Base-by-base conservation (phyloP, 2,329 filamentous ascomycete genomes). In the Nothomitra cinnamomea region DNA sequence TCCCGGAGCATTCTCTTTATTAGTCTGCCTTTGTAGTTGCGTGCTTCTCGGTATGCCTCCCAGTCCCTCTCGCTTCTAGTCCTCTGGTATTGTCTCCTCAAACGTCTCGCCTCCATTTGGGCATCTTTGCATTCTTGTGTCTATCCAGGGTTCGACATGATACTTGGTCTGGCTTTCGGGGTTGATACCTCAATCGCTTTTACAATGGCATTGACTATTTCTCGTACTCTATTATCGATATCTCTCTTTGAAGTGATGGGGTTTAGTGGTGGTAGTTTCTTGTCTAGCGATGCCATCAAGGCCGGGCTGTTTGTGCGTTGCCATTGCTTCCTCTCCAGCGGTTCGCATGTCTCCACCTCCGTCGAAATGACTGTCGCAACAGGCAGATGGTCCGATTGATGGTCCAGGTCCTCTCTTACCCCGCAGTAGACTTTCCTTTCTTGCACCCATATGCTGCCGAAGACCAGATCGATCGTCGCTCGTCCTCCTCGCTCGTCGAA, bases 1-100 rank as follows among this genome's bases (percentile, higher is more conserved):
- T 57, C 53, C 15, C 54, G 45, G n/a, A 57, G 51, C 17, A 56
- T 15, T 49, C 60, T 61, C 38, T 54, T 53, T 36, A 61, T 60
- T 28, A 54, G 52, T 48, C 60, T 56, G 19, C 56, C 57, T 51
- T 61, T 60, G 28, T 56, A 53, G 48, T 62, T 61, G 22, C 57
- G 53, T 45, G 54, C 57, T 48, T 54, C 28, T 35, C 55, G 45
- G 50, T 58, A 55, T 35, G 54, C 52, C 48, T 58, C 51, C 24
- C 53, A 58, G 56, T 58, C 54, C 13, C 57, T 50, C 22, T 57
- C 52, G 53, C 53, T 35, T 28, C 57, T 57, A 43, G 42, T 57
- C 35, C 35, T 38, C 35, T 38, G 35, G 15, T 38, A 38, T 15
- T 15, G 35, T 38, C 7, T 38, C 35, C 35, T 38, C 7, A 38